Percentiles rank a stretch among this genome's conserved stretches.
Conservation (phyloP, 257 asterid species). For the Solanum sitiens region DNA sequence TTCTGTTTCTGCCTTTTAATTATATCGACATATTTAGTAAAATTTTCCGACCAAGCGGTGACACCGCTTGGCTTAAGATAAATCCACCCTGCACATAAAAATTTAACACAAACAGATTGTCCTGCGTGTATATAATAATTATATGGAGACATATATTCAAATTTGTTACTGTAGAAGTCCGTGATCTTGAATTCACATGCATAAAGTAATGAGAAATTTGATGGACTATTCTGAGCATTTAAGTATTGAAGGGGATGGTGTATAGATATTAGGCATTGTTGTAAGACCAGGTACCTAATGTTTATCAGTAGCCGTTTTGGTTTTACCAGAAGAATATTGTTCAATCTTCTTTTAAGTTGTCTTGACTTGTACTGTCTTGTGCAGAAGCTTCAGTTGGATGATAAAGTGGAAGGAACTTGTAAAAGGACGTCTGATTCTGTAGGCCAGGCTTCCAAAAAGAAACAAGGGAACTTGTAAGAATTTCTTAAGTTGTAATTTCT, state of each 20-base stretch:
- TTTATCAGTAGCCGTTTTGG: background rate
- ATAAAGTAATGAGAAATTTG: background rate
- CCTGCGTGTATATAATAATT: background rate
- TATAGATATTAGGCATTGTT: background rate
- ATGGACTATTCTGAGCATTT: background rate
- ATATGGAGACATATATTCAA: background rate
- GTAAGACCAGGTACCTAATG: background rate
- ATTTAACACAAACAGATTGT: background rate
- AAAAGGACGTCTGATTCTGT: slow-evolving; percentile 22
- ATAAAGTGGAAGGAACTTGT: slow-evolving; percentile 13
- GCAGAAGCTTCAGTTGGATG: slow-evolving; percentile 23
- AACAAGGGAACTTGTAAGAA: slow-evolving; percentile 38
- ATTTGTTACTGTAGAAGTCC: background rate
- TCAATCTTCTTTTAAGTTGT: background rate
- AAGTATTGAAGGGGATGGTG: background rate
- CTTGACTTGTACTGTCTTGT: background rate
- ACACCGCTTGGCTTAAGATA: background rate
- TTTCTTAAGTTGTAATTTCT: background rate
- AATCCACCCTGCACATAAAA: background rate
- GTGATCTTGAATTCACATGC: background rate
- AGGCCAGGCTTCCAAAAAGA: slow-evolving; percentile 25
- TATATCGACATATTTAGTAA: background rate
- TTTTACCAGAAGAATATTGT: background rate
- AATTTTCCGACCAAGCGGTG: background rate
- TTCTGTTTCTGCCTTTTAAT: background rate